A percentile compares a stretch with the other conserved stretches of the same genome.
Evolutionary conservation across 371 early-diverging fungal species (phyloP).

Genomic region (Mucor racemosus): DNA sequence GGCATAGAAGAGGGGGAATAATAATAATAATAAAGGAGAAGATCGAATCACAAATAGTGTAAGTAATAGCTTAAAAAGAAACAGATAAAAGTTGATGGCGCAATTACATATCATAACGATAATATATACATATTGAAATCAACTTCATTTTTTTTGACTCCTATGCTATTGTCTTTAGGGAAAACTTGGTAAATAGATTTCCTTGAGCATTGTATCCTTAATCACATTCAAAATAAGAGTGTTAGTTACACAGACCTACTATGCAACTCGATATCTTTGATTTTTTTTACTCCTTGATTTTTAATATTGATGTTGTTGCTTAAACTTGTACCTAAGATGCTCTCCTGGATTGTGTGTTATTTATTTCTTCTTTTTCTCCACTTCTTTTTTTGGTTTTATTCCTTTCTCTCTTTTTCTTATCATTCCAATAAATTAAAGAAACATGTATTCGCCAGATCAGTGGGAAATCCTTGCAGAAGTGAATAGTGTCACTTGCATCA

Average conservation of each 20-base stretch:
- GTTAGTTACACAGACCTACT: neutral
- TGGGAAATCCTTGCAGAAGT: conserved; percentile 55
- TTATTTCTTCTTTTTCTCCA: neutral
- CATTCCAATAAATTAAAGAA: neutral
- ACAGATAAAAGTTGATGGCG: neutral
- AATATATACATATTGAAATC: neutral
- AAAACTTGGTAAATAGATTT: too few relatives aligned
- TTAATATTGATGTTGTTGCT: neutral
- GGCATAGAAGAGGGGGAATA: neutral
- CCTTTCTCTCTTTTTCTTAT: conserved; percentile 6
- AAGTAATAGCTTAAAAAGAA: neutral
- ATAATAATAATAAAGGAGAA: neutral
- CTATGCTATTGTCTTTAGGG: neutral
- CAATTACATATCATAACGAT: conserved; percentile 3
- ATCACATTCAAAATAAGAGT: too few relatives aligned
- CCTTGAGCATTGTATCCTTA: too few relatives aligned
- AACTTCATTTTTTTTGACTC: neutral
- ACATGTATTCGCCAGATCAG: conserved; percentile 55
- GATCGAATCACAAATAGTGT: neutral
- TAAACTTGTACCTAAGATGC: conserved; percentile 2
- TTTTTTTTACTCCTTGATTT: conserved; percentile 3
- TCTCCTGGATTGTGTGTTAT: conserved; percentile 5
- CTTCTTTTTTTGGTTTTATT: neutral
- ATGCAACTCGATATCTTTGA: neutral
- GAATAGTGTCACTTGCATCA: conserved; percentile 55